These are phyloP conservation scores for Glycine soja DNA, from an alignment of 306 rosid species.

Conservation along the genomic window DNA sequence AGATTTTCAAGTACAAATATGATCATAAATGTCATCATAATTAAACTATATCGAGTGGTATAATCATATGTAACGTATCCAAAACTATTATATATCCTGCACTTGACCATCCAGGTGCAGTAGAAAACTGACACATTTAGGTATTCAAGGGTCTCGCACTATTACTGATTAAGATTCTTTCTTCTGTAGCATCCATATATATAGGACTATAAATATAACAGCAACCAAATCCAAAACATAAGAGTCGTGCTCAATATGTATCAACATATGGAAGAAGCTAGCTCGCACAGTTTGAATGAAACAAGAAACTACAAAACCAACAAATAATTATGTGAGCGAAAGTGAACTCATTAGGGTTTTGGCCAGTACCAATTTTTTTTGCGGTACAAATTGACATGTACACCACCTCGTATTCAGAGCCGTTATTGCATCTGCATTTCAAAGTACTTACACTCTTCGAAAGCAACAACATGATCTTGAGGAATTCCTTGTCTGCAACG, in stretches of 20 bases:
- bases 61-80: constrained; percentile 9
- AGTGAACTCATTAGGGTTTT: constrained; percentile 51
- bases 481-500: constrained; percentile 53
- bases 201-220: constrained; percentile 26
- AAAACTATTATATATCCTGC: constrained; percentile 22
- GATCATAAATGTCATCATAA: not conserved
- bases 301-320: constrained; percentile 44
- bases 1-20: constrained; percentile 23
- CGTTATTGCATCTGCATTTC: constrained; percentile 62
- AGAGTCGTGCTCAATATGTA: constrained; percentile 34
- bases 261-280: constrained; percentile 42
- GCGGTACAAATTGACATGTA: constrained; percentile 46
- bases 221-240: constrained; percentile 13
- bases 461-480: constrained; percentile 51
- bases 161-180: constrained; percentile 38
- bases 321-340: constrained; percentile 41
- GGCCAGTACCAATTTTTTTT: constrained; percentile 9
- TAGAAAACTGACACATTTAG: constrained; percentile 31
- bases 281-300: constrained; percentile 39
- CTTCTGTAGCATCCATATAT: constrained; percentile 34
- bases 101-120: constrained; percentile 38
- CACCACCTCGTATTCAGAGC: constrained; percentile 44
- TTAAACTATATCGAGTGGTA: constrained; percentile 7
- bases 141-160: constrained; percentile 39
- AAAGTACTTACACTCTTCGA: constrained; percentile 60